Evolutionary conservation across 305 asterid genomes (phyloP).

Genomic region (Fraxinus angustifolia): DNA sequence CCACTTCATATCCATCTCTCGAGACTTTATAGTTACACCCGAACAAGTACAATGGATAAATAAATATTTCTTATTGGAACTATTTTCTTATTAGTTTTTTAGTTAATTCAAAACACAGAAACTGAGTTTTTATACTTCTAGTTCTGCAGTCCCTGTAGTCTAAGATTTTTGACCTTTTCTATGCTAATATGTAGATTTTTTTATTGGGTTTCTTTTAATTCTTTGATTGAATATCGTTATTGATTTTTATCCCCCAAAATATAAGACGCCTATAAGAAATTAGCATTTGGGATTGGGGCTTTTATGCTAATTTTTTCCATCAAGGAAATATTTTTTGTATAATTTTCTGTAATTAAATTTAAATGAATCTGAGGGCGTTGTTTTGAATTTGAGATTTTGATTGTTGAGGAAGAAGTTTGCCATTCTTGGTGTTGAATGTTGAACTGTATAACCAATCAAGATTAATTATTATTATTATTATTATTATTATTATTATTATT

Average conservation of each 20-base stretch:
- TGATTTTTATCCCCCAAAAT: not conserved
- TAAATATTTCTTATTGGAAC: not conserved
- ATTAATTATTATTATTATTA: too few relatives aligned
- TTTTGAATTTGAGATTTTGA: slow-evolving; percentile 25
- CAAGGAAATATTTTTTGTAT: slow-evolving; percentile 3
- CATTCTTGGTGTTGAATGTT: slow-evolving; percentile 14
- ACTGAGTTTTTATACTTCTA: slow-evolving; percentile 26
- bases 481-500: too few relatives aligned
- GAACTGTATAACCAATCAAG: slow-evolving; percentile 2
- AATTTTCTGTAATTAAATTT: slow-evolving; percentile 8
- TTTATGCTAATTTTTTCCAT: not conserved
- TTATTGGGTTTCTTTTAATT: slow-evolving; percentile 15
- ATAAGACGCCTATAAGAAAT: not conserved
- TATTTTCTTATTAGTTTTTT: not conserved
- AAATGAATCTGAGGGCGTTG: slow-evolving; percentile 33
- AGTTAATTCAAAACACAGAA: not conserved
- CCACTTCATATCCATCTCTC: not conserved
- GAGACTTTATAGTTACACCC: not conserved
- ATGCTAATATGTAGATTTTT: slow-evolving; percentile 15
- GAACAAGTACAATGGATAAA: not conserved
- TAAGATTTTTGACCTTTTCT: slow-evolving; percentile 38
- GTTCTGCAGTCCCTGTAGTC: slow-evolving; percentile 9
- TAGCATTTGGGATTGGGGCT: slow-evolving; percentile 8
- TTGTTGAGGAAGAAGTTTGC: slow-evolving; percentile 15
- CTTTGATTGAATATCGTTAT: slow-evolving; percentile 13